Percentiles rank a stretch among this genome's conserved stretches.
Evolutionary conservation across 768 basidiomycete species (phyloP).

Genomic region (Mycena floridula): DNA sequence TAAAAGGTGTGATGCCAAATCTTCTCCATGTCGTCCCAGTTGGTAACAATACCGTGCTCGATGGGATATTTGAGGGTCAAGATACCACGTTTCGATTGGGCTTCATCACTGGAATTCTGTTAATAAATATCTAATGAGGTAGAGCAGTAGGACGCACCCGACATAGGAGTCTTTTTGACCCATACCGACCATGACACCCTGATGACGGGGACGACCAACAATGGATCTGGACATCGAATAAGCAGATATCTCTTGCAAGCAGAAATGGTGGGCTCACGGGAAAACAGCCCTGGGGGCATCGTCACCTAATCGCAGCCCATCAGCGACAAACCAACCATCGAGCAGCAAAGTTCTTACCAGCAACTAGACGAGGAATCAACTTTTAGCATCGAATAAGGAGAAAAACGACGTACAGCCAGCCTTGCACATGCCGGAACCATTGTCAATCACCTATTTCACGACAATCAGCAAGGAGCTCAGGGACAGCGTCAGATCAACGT

Average conservation of each 20-base stretch:
- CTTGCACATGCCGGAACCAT: slow-evolving; percentile 86
- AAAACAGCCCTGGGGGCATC: slow-evolving; percentile 70
- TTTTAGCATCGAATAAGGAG: slow-evolving; percentile 1
- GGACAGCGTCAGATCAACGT: neutral
- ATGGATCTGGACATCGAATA: slow-evolving; percentile 37
- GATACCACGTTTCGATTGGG: slow-evolving; percentile 70
- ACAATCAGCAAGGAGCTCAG: neutral
- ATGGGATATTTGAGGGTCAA: slow-evolving; percentile 66
- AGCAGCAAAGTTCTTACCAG: slow-evolving; percentile 23
- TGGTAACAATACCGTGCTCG: slow-evolving; percentile 68
- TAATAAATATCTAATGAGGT: neutral
- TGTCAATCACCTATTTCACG: slow-evolving; percentile 60
- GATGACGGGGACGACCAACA: slow-evolving; percentile 68
- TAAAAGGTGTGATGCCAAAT: slow-evolving; percentile 77
- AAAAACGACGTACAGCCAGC: slow-evolving; percentile 56
- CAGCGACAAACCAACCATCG: neutral
- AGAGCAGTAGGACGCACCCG: slow-evolving; percentile 45
- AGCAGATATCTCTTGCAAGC: neutral
- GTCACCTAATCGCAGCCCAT: slow-evolving; percentile 36
- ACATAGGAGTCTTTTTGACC: slow-evolving; percentile 76
- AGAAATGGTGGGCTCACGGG: slow-evolving; percentile 43
- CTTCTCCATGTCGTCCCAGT: slow-evolving; percentile 78
- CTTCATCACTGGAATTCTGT: slow-evolving; percentile 50
- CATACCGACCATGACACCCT: slow-evolving; percentile 77
- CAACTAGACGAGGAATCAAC: slow-evolving; percentile 19